Evolutionary conservation across 2,329 filamentous ascomycete species (phyloP).

Genomic region (Teratosphaeria pseudoeucalypti): DNA sequence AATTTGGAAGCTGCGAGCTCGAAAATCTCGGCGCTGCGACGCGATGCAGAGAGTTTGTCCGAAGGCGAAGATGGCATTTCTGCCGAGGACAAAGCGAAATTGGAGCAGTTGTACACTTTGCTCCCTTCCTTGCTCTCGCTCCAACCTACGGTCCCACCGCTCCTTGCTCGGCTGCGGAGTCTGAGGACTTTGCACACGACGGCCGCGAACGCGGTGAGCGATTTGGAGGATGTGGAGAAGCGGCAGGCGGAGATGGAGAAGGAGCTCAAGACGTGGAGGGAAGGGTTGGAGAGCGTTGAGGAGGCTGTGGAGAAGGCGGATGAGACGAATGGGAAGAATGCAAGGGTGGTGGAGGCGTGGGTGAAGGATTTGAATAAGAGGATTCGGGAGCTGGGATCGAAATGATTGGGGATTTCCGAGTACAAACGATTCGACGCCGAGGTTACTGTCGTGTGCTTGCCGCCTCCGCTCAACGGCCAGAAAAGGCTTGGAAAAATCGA

Average conservation of each 20-base stretch:
- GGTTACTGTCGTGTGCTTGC: not conserved
- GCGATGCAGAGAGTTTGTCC: slow-evolving; percentile 63
- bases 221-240: slow-evolving; percentile 65
- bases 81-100: slow-evolving; percentile 67
- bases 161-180: slow-evolving; percentile 77
- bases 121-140: slow-evolving; percentile 81
- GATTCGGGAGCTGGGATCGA: slow-evolving; percentile 40
- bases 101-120: slow-evolving; percentile 83
- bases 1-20: slow-evolving; percentile 51
- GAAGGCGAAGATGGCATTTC: slow-evolving; percentile 37
- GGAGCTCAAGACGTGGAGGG: slow-evolving; percentile 79
- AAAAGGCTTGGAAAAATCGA: not conserved
- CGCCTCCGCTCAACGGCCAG: not conserved
- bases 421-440: not conserved
- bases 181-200: slow-evolving; percentile 76
- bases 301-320: slow-evolving; percentile 60
- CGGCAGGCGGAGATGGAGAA: slow-evolving; percentile 70
- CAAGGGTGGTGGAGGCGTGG: slow-evolving; percentile 78
- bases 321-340: slow-evolving; percentile 63
- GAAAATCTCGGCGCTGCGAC: slow-evolving; percentile 22
- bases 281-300: slow-evolving; percentile 71
- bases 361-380: slow-evolving; percentile 76
- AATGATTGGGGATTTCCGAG: not conserved
- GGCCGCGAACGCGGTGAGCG: slow-evolving; percentile 70
- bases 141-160: slow-evolving; percentile 69